A percentile compares a stretch with the other conserved stretches of the same genome.
Conservation (phyloP, 441 rosid species). For the Populus hybrid region DNA sequence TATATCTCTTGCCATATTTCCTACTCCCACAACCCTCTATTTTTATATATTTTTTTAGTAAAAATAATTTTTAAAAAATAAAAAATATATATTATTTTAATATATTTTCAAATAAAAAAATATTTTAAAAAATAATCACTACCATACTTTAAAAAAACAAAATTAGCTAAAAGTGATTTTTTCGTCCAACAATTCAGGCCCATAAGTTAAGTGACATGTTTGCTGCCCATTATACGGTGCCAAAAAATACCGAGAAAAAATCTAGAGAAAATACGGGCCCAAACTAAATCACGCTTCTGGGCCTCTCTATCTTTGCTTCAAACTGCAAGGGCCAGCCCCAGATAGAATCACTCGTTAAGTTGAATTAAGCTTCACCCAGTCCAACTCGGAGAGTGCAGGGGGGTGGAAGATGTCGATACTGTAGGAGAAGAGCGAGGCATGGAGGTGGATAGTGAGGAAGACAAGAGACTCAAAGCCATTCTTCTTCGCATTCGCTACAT, state of each 20-base stretch:
- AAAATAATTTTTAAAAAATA: too few species aligned
- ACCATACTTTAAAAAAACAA: too few species aligned
- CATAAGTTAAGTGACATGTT: too few species aligned
- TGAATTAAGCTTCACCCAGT: neutral
- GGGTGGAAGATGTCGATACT: slow-evolving; percentile 54
- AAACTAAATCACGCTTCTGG: neutral
- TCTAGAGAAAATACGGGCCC: neutral
- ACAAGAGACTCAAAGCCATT: slow-evolving; percentile 81
- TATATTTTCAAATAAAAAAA: too few species aligned
- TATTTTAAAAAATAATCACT: too few species aligned
- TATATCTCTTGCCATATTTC: too few species aligned
- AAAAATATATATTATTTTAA: too few species aligned
- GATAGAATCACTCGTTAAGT: neutral
- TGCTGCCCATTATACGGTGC: neutral
- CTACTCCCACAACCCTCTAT: too few species aligned
- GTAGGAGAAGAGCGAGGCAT: slow-evolving; percentile 78
- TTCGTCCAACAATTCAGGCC: too few species aligned
- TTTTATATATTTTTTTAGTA: too few species aligned
- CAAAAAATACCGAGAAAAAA: neutral
- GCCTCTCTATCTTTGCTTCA: neutral
- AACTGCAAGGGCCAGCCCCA: neutral
- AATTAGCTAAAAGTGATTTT: too few species aligned
- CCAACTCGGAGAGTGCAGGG: neutral
- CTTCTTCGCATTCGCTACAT: slow-evolving; percentile 79
- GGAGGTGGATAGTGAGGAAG: slow-evolving; percentile 84